Conservation (phyloP, 768 basidiomycete species). For the Auricularia cornea region DNA sequence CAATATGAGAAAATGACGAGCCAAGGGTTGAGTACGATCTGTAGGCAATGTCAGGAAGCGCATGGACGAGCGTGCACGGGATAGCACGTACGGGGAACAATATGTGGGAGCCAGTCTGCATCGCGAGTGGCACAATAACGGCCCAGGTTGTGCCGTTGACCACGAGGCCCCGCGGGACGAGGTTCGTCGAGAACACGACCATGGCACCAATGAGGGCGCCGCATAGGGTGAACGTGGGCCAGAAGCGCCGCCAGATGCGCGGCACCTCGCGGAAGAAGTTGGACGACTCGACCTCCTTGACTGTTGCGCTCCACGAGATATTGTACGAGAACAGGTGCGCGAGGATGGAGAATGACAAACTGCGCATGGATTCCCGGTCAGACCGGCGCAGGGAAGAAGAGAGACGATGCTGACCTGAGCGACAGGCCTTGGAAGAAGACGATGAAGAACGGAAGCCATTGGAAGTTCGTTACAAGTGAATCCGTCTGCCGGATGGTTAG, state of each 20-base stretch:
- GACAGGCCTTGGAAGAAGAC: constrained; percentile 18
- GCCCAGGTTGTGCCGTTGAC: constrained; percentile 61
- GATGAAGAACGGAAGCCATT: constrained; percentile 15
- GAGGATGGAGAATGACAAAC: constrained; percentile 35
- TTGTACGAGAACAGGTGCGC: constrained; percentile 71
- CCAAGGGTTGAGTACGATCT: constrained; percentile 84
- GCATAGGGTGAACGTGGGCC: constrained; percentile 55
- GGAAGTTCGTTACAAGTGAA: not conserved
- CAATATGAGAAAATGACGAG: constrained; percentile 73
- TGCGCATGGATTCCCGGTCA: no score
- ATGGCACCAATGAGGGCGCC: constrained; percentile 45
- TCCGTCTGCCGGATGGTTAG: not conserved
- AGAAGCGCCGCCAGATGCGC: constrained; percentile 71
- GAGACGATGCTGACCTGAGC: not conserved
- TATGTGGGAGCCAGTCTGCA: constrained; percentile 58
- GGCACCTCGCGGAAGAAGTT: constrained; percentile 92
- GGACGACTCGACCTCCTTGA: constrained; percentile 79
- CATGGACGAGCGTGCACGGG: constrained; percentile 3
- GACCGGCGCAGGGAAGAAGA: no score
- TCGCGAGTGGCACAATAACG: constrained; percentile 62
- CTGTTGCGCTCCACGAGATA: constrained; percentile 69
- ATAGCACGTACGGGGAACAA: constrained; percentile 60
- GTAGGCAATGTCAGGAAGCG: constrained; percentile 5
- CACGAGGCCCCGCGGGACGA: constrained; percentile 57
- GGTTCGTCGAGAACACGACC: constrained; percentile 40